These are phyloP conservation scores for Limnanthes douglasii DNA, from an alignment of 345 rosid genomes.

Conservation along the genomic window DNA sequence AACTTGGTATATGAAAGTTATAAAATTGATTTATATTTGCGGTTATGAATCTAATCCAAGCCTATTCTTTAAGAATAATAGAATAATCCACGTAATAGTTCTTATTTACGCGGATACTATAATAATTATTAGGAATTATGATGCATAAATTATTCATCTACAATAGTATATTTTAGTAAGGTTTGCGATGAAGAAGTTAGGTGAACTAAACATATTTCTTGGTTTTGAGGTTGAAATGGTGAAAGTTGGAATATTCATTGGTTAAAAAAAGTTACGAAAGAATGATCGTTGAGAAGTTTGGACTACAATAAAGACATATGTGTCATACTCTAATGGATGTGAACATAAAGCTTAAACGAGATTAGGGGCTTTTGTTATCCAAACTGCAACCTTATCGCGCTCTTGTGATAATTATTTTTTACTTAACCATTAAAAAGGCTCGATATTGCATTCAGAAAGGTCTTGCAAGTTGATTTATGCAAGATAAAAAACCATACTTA, in stretches of 20 bases:
- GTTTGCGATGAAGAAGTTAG: conserved; percentile 6
- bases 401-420: background rate
- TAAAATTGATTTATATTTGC: too few relatives aligned
- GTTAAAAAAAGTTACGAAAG: conserved; percentile 1
- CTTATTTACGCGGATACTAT: background rate
- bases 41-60: background rate
- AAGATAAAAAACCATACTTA: background rate
- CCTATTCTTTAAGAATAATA: conserved; percentile 3
- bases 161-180: conserved; percentile 2
- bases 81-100: conserved; percentile 1
- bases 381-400: conserved; percentile 1
- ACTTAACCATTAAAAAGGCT: conserved; percentile 7
- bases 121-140: conserved; percentile 1
- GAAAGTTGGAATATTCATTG: conserved; percentile 3
- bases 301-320: background rate
- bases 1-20: too few relatives aligned
- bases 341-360: background rate
- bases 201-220: conserved; percentile 4
- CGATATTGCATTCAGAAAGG: background rate
- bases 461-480: conserved; percentile 4
- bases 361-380: too few relatives aligned
- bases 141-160: background rate
- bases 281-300: background rate
- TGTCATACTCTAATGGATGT: background rate
- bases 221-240: conserved; percentile 2